Percentiles rank a stretch among this genome's conserved stretches.
These are phyloP conservation scores for Saccharomycopsis amapae DNA, from an alignment of 805 yeast species.

Conservation along the genomic window DNA sequence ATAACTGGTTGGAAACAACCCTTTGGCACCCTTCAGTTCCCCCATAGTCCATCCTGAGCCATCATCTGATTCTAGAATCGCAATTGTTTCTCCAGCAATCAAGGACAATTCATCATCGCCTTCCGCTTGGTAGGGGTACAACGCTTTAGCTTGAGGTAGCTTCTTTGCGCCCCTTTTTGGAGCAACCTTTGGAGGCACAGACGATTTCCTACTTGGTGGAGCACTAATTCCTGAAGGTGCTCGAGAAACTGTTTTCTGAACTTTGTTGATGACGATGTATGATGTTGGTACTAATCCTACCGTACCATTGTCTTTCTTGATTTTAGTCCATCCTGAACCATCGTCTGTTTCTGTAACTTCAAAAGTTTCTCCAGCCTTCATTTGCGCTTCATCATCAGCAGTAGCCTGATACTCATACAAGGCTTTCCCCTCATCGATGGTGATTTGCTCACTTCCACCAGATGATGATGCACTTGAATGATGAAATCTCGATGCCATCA, in stretches of 20 bases:
- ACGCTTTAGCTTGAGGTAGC: conserved; percentile 55
- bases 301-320: conserved; percentile 37
- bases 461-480: not conserved
- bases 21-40: conserved; percentile 56
- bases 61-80: conserved; percentile 61
- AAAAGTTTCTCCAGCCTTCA: conserved; percentile 55
- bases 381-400: conserved; percentile 69
- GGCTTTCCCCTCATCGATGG: conserved; percentile 36
- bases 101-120: conserved; percentile 77
- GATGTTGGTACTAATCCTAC: conserved; percentile 82
- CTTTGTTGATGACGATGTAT: conserved; percentile 46
- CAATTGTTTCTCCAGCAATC: conserved; percentile 63
- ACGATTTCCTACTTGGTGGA: conserved; percentile 22
- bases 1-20: conserved; percentile 77
- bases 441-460: conserved; percentile 5
- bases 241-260: conserved; percentile 23
- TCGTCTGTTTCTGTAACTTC: conserved; percentile 61
- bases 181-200: conserved; percentile 72
- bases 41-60: conserved; percentile 96
- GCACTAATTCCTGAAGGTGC: conserved; percentile 18
- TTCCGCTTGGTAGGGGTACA: conserved; percentile 69
- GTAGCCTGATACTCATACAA: conserved; percentile 57
- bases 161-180: conserved; percentile 69
- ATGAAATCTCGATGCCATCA: too few relatives aligned
- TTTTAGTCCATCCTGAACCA: conserved; percentile 89